These are phyloP conservation scores for Saccharum hybrid DNA, from an alignment of 202 grass and related monocot genomes.

Conservation along the genomic window DNA sequence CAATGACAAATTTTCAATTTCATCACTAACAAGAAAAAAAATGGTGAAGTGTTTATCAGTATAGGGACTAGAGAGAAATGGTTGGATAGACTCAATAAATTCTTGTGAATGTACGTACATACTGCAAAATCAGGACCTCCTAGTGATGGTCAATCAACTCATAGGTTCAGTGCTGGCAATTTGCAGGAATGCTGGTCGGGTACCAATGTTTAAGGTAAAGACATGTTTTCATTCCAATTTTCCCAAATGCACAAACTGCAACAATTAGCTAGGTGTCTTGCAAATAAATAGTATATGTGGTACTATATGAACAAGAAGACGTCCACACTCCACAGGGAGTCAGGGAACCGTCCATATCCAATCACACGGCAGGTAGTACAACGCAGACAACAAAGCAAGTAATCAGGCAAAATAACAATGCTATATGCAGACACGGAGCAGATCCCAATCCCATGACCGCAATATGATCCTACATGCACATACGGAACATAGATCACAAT, in stretches of 20 bases:
- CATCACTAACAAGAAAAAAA: not conserved
- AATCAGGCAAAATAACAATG: conserved; percentile 9
- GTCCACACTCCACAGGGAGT: too few species aligned
- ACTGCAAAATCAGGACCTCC: not conserved
- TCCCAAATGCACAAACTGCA: not conserved
- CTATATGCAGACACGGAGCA: not conserved
- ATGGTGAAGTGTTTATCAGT: not conserved
- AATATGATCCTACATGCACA: not conserved
- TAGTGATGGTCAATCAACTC: not conserved
- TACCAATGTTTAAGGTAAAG: not conserved
- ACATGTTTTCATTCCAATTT: conserved; percentile 6
- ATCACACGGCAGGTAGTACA: not conserved
- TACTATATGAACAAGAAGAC: not conserved
- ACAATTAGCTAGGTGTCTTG: not conserved
- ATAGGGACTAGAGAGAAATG: not conserved
- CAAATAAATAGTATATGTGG: not conserved
- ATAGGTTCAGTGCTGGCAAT: not conserved
- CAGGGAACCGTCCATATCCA: not conserved
- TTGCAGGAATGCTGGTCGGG: conserved; percentile 3
- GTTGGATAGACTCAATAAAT: not conserved
- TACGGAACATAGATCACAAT: not conserved
- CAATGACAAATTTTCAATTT: not conserved
- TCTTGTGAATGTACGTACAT: not conserved
- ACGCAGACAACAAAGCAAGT: not conserved
- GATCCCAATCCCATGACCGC: not conserved